Percentiles rank a stretch among this genome's conserved stretches.
phyloP scores from a whole-genome alignment of 2,329 filamentous ascomycete species.

The Colletotrichum sp. region DNA sequence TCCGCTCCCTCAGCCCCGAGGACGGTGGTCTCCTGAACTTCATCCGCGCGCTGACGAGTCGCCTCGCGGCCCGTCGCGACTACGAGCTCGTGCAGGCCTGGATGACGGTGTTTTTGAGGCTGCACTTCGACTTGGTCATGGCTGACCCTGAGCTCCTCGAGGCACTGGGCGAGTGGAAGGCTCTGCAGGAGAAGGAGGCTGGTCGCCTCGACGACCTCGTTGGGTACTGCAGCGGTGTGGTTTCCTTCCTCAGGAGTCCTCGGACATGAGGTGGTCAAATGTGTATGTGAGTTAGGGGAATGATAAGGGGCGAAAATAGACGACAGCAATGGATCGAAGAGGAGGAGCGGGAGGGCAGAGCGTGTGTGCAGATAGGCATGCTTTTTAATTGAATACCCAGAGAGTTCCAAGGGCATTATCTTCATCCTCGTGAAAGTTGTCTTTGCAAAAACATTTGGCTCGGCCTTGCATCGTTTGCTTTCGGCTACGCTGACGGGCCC shows the following conservation, averaged over 20 bases:
- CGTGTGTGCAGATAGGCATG: not conserved
- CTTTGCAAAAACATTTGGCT: not conserved
- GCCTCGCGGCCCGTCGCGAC: constrained; percentile 73
- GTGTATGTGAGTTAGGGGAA: not conserved
- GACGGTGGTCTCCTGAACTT: constrained; percentile 80
- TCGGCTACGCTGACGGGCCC: not conserved
- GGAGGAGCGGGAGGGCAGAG: not conserved
- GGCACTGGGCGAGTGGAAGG: constrained; percentile 72
- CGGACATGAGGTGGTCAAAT: constrained; percentile 43
- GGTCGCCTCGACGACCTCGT: constrained; percentile 76
- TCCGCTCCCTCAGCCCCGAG: constrained; percentile 74
- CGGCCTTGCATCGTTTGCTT: not conserved
- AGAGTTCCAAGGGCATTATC: not conserved
- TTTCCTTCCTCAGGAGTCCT: constrained; percentile 76
- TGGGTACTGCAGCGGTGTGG: constrained; percentile 86
- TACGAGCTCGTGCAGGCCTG: constrained; percentile 96
- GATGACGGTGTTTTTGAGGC: constrained; percentile 91
- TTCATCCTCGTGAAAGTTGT: not conserved
- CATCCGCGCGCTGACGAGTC: constrained; percentile 76
- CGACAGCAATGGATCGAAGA: not conserved
- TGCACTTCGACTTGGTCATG: constrained; percentile 70
- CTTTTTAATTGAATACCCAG: not conserved
- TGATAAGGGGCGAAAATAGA: not conserved
- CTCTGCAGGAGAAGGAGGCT: constrained; percentile 73
- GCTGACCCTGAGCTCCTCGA: constrained; percentile 58